phyloP scores from a whole-genome alignment of 2,329 filamentous ascomycete genomes.

The Alternaria arborescens region DNA sequence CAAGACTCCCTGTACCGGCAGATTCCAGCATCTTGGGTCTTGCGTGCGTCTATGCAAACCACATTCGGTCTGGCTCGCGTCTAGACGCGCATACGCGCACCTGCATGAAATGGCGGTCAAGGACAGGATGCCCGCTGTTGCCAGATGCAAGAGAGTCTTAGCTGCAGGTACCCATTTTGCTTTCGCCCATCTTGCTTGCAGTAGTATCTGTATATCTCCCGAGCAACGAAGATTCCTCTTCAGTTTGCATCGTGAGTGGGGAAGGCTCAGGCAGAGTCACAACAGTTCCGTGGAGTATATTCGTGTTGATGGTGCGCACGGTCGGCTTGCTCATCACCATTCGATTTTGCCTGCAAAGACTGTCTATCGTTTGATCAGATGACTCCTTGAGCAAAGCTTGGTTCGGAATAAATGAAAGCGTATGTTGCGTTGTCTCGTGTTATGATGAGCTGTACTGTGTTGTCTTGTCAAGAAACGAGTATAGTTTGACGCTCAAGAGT shows the following conservation, averaged over 20 bases:
- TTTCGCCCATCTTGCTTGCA: not conserved
- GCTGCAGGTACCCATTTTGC: constrained; percentile 16
- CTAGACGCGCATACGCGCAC: constrained; percentile 11
- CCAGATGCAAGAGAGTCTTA: constrained; percentile 7
- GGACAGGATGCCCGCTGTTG: constrained; percentile 6
- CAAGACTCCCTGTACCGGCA: constrained; percentile 16
- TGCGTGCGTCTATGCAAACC: constrained; percentile 7
- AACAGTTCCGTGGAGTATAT: not conserved
- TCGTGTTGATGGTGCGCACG: not conserved
- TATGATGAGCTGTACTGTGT: not conserved
- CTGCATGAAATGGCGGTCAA: constrained; percentile 28
- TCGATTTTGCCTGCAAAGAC: not conserved
- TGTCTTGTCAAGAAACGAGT: not conserved
- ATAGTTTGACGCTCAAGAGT: not conserved
- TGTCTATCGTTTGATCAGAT: not conserved
- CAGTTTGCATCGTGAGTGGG: not conserved
- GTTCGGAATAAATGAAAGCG: not conserved
- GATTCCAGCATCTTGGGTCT: constrained; percentile 11
- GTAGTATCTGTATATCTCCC: constrained; percentile 6
- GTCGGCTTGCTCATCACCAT: not conserved
- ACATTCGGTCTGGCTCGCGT: constrained; percentile 3
- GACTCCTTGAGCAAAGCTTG: not conserved
- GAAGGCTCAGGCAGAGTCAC: not conserved
- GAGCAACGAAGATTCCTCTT: not conserved
- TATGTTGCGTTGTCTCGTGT: constrained; percentile 2